Percentiles rank a stretch among this genome's conserved stretches.
Evolutionary conservation across 306 rosid genomes (phyloP).

Genomic region (Quercus wislizeni): DNA sequence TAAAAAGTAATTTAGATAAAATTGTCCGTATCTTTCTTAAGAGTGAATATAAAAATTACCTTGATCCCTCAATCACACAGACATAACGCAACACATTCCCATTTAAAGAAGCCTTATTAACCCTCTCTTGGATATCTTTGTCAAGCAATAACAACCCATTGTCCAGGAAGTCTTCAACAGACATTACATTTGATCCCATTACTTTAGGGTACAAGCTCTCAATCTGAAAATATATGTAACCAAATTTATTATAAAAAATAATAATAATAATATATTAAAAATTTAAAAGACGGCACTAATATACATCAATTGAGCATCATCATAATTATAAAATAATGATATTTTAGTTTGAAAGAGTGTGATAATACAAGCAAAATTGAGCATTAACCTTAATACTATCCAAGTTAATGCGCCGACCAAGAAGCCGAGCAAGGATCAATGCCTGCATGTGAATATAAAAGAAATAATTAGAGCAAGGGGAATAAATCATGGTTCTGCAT

Average conservation of each 20-base stretch:
- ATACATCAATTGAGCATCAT: neutral
- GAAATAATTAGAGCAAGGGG: neutral
- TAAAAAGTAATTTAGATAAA: neutral
- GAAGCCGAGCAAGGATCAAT: slow-evolving; percentile 88
- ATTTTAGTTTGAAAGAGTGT: slow-evolving; percentile 1
- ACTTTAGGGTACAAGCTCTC: slow-evolving; percentile 92
- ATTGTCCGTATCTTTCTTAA: neutral
- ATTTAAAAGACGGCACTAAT: neutral
- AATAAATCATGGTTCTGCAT: neutral
- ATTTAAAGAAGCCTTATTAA: slow-evolving; percentile 65
- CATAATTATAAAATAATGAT: neutral
- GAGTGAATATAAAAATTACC: slow-evolving; percentile 36
- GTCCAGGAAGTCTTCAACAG: slow-evolving; percentile 60
- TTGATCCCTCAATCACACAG: slow-evolving; percentile 65
- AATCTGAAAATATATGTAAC: slow-evolving; percentile 43
- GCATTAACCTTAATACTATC: slow-evolving; percentile 69
- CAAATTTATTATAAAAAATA: neutral
- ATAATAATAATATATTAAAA: no score
- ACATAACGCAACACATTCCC: slow-evolving; percentile 89
- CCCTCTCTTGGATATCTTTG: slow-evolving; percentile 72
- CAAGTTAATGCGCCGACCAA: slow-evolving; percentile 59
- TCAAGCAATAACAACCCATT: slow-evolving; percentile 59
- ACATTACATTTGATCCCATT: slow-evolving; percentile 76
- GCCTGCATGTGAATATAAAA: slow-evolving; percentile 44
- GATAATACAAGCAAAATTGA: slow-evolving; percentile 5